Evolutionary conservation across 768 basidiomycete genomes (phyloP), one percentile per base, ranked within the genome.

Genomic region (Boletales sp.): DNA sequence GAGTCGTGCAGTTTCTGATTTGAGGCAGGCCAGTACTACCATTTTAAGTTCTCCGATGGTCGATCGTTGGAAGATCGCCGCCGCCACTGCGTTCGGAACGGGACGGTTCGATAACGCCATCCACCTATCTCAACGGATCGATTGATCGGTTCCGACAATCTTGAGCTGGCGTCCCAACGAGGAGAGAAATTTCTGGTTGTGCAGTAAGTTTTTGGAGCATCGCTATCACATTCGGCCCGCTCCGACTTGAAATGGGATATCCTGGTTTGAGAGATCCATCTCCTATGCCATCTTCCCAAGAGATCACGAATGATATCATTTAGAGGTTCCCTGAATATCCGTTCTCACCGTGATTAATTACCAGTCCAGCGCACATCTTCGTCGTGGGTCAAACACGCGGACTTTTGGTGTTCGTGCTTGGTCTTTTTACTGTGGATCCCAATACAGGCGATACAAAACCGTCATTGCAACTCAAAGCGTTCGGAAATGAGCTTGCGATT

Each of bases 11-110:
- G 39, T 29, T 45, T 40, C 42, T 38, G 31, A 30, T 5, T 32
- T 18, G 18, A 21, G 17, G 34, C 27, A 40, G 37, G 36, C 30
- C n/a, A 18, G n/a, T n/a, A n/a, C 19, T 27, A 18, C n/a, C 40
- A 27, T 37, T 52, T 41, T 21, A 35, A 12, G 29, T 53, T 40
- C 34, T 35, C 41, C 32, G 24, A 36, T 48, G 18, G 58, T 51
- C 54, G 47, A 50, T 57, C 58, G 35, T 42, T 21, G 31, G 44
- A 53, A 41, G 53, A 47, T 51, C 47, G 32, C 19, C 14, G 29
- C 11, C 35, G 9, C 14, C 12, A 19, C 38, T 39, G 18, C 39
- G 46, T 47, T 55, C 45, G 36, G 45, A 48, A 42, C 18, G 19
- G 34, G 31, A 31, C 19, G 17, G 17, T 24, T 41, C 15, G 34